Conservation (phyloP, 2,329 filamentous ascomycete genomes). For the Fusarium chlamydosporum region DNA sequence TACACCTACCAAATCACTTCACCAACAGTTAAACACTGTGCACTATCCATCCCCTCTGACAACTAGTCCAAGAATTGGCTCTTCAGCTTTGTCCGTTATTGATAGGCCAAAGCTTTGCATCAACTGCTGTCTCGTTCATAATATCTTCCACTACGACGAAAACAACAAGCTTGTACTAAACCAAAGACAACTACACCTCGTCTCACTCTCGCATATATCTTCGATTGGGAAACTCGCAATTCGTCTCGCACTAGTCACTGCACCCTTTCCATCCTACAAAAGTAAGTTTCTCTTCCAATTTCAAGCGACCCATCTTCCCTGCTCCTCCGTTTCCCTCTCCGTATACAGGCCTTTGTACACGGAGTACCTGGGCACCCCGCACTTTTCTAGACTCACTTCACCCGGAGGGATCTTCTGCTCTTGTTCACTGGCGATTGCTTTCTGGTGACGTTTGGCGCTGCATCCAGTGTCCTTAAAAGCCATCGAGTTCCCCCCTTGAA, state of each 20-base stretch:
- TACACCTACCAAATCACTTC: slow-evolving; percentile 1
- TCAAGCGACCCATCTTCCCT: slow-evolving; percentile 4
- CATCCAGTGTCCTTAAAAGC: slow-evolving; percentile 47
- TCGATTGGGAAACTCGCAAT: slow-evolving; percentile 6
- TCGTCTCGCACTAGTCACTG: slow-evolving; percentile 9
- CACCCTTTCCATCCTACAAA: slow-evolving; percentile 26
- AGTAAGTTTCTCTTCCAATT: slow-evolving; percentile 34
- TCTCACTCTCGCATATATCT: slow-evolving; percentile 11
- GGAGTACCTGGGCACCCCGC: slow-evolving; percentile 46
- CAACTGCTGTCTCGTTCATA: background rate
- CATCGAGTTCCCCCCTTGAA: slow-evolving; percentile 32
- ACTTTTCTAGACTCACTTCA: slow-evolving; percentile 27
- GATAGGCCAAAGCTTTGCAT: background rate
- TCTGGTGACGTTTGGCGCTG: slow-evolving; percentile 46
- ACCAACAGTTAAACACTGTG: slow-evolving; percentile 6
- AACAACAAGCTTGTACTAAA: slow-evolving; percentile 10
- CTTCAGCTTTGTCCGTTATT: background rate
- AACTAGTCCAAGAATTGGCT: slow-evolving; percentile 1
- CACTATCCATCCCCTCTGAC: slow-evolving; percentile 9
- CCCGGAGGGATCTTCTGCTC: slow-evolving; percentile 6
- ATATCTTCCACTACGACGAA: slow-evolving; percentile 17
- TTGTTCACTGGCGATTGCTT: slow-evolving; percentile 30
- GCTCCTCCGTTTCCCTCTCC: slow-evolving; percentile 13
- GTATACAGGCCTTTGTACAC: slow-evolving; percentile 36
- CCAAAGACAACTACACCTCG: slow-evolving; percentile 6